Evolutionary conservation across 352 stramenopile species (phyloP).

Genomic region (Globisporangium perplexum): DNA sequence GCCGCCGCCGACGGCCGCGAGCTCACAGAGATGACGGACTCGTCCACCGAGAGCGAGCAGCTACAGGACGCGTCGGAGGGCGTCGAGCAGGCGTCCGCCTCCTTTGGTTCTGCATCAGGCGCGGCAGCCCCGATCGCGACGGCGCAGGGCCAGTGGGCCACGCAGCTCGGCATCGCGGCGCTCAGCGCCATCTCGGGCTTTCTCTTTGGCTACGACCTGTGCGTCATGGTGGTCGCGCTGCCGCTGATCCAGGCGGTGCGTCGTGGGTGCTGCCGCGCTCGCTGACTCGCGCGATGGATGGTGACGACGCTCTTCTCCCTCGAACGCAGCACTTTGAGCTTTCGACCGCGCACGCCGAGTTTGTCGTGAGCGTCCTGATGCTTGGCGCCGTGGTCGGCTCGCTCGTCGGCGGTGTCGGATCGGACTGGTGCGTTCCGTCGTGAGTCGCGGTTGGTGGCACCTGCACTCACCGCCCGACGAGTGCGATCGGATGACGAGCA

Average conservation of each 20-base stretch:
- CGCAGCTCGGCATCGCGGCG: constrained; percentile 44
- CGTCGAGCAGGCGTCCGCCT: no score
- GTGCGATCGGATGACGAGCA: constrained; percentile 4
- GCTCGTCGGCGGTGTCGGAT: constrained; percentile 40
- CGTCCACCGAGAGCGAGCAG: constrained; percentile 8
- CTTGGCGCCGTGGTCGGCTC: constrained; percentile 60
- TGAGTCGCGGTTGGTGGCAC: background rate
- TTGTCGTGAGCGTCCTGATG: constrained; percentile 67
- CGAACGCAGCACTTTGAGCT: constrained; percentile 35
- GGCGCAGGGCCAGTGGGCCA: constrained; percentile 5
- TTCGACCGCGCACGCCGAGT: constrained; percentile 40
- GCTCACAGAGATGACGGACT: background rate
- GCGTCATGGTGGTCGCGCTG: constrained; percentile 68
- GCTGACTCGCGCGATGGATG: no score
- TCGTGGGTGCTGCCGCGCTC: no score
- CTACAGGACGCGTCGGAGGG: background rate
- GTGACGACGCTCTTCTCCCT: background rate
- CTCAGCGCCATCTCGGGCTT: constrained; percentile 68
- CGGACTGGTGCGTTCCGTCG: constrained; percentile 29
- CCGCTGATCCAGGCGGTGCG: constrained; percentile 51
- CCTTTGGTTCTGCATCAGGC: no score
- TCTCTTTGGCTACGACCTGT: constrained; percentile 72
- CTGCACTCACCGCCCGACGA: background rate
- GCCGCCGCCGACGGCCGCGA: background rate
- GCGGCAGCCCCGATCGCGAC: background rate